phyloP scores from a whole-genome alignment of 2,329 filamentous ascomycete species.

The Colletotrichum gloeosporioides region DNA sequence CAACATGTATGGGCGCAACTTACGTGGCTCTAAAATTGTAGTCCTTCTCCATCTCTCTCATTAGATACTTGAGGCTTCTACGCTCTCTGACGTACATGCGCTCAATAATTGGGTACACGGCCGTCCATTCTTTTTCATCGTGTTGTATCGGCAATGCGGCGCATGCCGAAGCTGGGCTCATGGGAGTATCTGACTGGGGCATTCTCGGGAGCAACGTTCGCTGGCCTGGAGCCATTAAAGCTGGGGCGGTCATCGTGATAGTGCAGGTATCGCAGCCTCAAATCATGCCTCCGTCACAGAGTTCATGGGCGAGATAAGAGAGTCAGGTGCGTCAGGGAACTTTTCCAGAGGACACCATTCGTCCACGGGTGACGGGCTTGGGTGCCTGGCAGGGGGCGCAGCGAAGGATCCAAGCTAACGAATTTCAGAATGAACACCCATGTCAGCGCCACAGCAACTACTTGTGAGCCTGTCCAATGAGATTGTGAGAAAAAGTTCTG shows the following conservation, averaged over 20 bases:
- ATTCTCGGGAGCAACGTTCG: neutral
- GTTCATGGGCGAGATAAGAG: neutral
- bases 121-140: constrained; percentile 24
- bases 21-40: constrained; percentile 27
- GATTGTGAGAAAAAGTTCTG: neutral
- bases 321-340: neutral
- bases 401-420: neutral
- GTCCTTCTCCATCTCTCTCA: constrained; percentile 22
- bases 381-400: neutral
- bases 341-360: neutral
- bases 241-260: neutral
- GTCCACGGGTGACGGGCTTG: neutral
- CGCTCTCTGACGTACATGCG: constrained; percentile 26
- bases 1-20: neutral
- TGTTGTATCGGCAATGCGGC: neutral
- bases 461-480: neutral
- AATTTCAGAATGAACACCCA: neutral
- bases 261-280: neutral
- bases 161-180: neutral
- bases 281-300: neutral
- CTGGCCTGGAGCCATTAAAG: neutral
- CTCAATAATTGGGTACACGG: constrained; percentile 24
- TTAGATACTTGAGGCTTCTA: constrained; percentile 25
- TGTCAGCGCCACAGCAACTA: neutral
- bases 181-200: neutral